Evolutionary conservation across 1,284 basidiomycete species (phyloP), one percentile per base, ranked within the genome.

Genomic region (Naganishia albida): DNA sequence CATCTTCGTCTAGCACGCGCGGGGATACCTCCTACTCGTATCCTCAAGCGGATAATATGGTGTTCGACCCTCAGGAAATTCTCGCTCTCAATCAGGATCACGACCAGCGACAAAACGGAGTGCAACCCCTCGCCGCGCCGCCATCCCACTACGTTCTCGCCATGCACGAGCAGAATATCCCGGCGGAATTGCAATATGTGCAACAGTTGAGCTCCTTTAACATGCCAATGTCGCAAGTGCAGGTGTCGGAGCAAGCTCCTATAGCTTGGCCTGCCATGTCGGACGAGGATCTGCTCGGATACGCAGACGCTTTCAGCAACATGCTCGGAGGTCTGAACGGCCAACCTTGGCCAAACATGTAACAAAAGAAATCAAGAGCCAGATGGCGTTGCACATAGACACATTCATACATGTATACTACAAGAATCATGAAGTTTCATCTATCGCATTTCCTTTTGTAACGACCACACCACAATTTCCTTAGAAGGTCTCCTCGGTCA

Each of bases 401-500:
- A 4, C n/a, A 51, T 30, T 30, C 30, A 26, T 51, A 51, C 49
- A 51, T 16, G 34, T 34, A 34, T 25, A 28, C 49, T 25, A 51
- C 13, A 43, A 43, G 48, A 51, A 16, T 28, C 18, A 30, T 51
- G 16, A 51, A 25, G 26, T 15, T 18, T 40, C 40, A 44, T 56
- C 54, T 56, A 46, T 56, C 26, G 13, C 34, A 20, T 51, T 51
- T 62, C 26, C 42, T 38, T 50, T 51, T 51, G 16, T 39, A 1
- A 52, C 44, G 1, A 26, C 34, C 30, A 38, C 20, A 10, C 16
- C 18, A 7, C 49, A 28, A 23, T 28, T 43, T 16, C 51, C 65
- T 72, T 80, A 82, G 42, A 82, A 72, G 64, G 75, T 73, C 72
- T 80, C 79, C 81, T 96, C 93, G 59, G 89, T 80, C 73, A 95